Base-by-base conservation (phyloP, 1,139 yeast genomes). In the Saccharomycopsis phalli region DNA sequence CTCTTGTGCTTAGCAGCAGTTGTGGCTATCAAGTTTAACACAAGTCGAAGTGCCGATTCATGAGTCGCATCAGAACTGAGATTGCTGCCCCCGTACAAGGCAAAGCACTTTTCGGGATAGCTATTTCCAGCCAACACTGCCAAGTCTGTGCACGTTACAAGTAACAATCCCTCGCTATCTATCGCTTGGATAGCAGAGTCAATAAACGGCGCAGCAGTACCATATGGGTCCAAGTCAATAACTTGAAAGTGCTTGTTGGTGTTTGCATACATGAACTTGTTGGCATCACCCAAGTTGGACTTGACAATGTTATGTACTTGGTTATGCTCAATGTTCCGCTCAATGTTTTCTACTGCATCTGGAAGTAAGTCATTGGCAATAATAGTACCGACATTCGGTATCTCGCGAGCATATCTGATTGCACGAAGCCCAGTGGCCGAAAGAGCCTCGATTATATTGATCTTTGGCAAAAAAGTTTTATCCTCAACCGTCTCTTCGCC, bases 371-470 rank as follows among this genome's bases (percentile, higher is more conserved):
- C 99, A 58, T 91, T 91, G 28, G 99, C 99, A 2, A 87, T 69
- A 20, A 91, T 75, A 20, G 68, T 66, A 44, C 74, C 68, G 1
- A 81, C 81, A 22, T 72, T 62, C 2, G 94, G 94, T 35, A 91
- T 75, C 57, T 91, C 99, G 50, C 81, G 81, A 10, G 88, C 95
- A 54, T 91, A 91, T 45, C 99, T 68, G 43, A 93, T 80, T 2
- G 97, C 95, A 43, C 99, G 71, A 37, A 91, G 67, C 0, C 99
- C 99, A 0, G 97, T 81, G 1, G 99, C 99, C 40, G 94, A 81
- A 13, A 91, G 66, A 0, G 96, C 97, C 55, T 91, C 99, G 34
- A 88, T 62, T 16, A 91, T 76, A 34, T 74, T 73, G 41, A 84
- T 73, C 47, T 66, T 73, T 13, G 74, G 74, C 28, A 51, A 49